Evolutionary conservation across 176 grass and related monocot genomes (phyloP), one percentile per base, ranked within the genome.

Genomic region (Leersia perrieri): DNA sequence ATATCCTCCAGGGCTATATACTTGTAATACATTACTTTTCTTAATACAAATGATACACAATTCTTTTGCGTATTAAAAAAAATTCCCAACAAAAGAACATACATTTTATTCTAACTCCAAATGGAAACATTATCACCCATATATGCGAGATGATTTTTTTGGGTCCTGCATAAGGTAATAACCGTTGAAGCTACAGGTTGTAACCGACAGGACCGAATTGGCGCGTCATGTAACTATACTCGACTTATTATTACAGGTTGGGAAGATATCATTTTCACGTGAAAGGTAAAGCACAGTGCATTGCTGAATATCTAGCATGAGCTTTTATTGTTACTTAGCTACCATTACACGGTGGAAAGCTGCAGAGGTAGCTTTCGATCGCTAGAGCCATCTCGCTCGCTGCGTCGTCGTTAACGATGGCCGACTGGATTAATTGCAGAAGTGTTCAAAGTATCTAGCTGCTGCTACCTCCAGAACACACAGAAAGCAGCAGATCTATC

Each of bases 271-370:
- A 12, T 26, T 77, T 15, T 84, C 73, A 44, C 0, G 1, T 16
- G 33, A 70, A 84, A 70, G 64, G 64, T 5, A 70, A 70, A 27
- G 49, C 33, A 27, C 49, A 11, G 72, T 5, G 20, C 23, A 22
- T 1, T 12, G 18, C 34, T 67, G 72, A 68, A 75, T 60, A 60
- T 76, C 63, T 44, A 3, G 73, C 40, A 12, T 30, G 35, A 33
- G 35, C 63, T 27, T 27, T 44, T 40, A 32, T 29, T 39, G 60
- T 31, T 65, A 35, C 39, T 13, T 72, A 73, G 39, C 61, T 34
- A 66, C 29, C 40, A 66, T 44, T 44, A 20, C 63, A 70, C 20
- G 49, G 63, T 70, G 49, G 64, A 84, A 84, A 69, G 45, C 34
- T 16, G 20, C 47, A 7, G 0, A 7, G 0, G 82, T 69, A 44